Conservation (phyloP, 1,284 basidiomycete species). For the Cryptococcus amylolentus region DNA sequence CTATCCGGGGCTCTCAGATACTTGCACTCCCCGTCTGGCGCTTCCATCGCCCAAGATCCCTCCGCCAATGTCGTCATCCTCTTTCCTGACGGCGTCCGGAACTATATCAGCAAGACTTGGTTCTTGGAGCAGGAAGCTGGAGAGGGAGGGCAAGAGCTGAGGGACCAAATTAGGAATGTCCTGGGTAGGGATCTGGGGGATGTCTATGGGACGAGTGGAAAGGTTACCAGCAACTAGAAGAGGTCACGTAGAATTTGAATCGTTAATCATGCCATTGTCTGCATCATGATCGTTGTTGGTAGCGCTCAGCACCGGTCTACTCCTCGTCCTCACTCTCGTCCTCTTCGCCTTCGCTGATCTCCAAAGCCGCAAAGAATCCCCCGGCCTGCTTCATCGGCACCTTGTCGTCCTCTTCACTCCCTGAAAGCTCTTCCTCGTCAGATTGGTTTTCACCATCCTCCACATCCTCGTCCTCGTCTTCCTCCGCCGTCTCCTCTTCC, state of each 20-base stretch:
- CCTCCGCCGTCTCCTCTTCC: constrained; percentile 16
- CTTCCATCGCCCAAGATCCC: constrained; percentile 61
- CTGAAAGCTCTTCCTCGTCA: constrained; percentile 13
- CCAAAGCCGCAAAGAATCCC: constrained; percentile 46
- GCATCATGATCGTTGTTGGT: neutral
- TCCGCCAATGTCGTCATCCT: constrained; percentile 85
- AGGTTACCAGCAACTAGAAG: neutral
- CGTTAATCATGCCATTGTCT: neutral
- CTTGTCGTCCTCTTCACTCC: constrained; percentile 17
- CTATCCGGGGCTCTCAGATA: constrained; percentile 73
- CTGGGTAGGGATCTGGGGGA: constrained; percentile 32
- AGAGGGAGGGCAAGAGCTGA: constrained; percentile 9
- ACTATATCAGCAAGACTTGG: constrained; percentile 84
- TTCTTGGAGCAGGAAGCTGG: constrained; percentile 35
- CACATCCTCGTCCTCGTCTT: constrained; percentile 26
- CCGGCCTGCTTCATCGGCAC: constrained; percentile 22
- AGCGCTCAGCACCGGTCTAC: constrained; percentile 18
- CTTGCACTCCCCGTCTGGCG: constrained; percentile 66
- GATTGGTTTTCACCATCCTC: constrained; percentile 28
- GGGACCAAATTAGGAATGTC: constrained; percentile 19
- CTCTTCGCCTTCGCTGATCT: constrained; percentile 39
- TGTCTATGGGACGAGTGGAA: constrained; percentile 6
- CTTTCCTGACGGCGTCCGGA: constrained; percentile 85
- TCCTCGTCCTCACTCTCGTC: constrained; percentile 47
- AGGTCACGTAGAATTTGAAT: neutral